Percentiles rank a stretch among this genome's conserved stretches.
Evolutionary conservation across 2,329 filamentous ascomycete genomes (phyloP).

Genomic region (Trichophyton rubrum): DNA sequence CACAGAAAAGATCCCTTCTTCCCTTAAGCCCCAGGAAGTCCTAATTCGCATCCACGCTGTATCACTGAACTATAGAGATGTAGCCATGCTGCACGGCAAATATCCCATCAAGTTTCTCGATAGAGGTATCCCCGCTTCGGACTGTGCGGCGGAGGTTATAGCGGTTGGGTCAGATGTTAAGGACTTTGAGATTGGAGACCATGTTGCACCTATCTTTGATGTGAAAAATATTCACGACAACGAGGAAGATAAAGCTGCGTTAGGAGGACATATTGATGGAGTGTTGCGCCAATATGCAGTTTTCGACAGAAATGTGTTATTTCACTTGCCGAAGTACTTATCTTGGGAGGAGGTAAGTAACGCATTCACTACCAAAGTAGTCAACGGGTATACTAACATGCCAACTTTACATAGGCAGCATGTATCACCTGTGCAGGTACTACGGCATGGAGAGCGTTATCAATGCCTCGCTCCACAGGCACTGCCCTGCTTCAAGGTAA

Average conservation of each 20-base stretch:
- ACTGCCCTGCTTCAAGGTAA: background rate
- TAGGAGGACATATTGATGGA: slow-evolving; percentile 48
- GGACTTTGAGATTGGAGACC: slow-evolving; percentile 41
- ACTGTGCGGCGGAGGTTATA: slow-evolving; percentile 55
- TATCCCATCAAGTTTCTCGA: background rate
- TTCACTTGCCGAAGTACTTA: slow-evolving; percentile 30
- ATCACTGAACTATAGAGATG: slow-evolving; percentile 42
- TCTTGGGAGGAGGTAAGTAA: slow-evolving; percentile 26
- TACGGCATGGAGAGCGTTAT: slow-evolving; percentile 33
- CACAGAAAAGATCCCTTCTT: background rate
- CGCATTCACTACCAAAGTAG: slow-evolving; percentile 2
- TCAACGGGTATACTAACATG: background rate
- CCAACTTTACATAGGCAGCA: background rate
- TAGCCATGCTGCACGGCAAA: slow-evolving; percentile 46
- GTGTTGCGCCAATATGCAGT: slow-evolving; percentile 33
- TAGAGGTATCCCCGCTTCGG: slow-evolving; percentile 44
- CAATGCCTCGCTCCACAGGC: slow-evolving; percentile 22
- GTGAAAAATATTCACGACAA: slow-evolving; percentile 41
- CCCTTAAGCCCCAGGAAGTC: slow-evolving; percentile 30
- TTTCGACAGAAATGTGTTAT: slow-evolving; percentile 29
- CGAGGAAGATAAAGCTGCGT: background rate
- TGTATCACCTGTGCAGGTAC: slow-evolving; percentile 10
- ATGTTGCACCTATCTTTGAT: slow-evolving; percentile 52
- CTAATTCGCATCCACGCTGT: slow-evolving; percentile 42
- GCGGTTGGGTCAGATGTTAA: slow-evolving; percentile 34